Conservation (phyloP, 257 asterid species). For the Salvia splendens region DNA sequence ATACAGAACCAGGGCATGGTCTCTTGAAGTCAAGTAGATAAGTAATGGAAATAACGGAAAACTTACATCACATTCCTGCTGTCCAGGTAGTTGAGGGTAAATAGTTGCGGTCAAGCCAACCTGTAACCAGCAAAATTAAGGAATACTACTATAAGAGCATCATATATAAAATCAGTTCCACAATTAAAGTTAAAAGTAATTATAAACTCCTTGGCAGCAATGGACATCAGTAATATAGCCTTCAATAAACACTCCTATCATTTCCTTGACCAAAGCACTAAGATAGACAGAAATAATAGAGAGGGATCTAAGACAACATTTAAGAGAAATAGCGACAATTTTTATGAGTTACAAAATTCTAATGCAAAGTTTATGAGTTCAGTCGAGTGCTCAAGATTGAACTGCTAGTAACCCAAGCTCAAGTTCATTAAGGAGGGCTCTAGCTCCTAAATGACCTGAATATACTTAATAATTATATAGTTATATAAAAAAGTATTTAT, state of each 20-base stretch:
- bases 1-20: slow-evolving; percentile 13
- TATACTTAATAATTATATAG: too few species aligned
- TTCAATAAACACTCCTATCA: slow-evolving; percentile 19
- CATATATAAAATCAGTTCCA: not conserved
- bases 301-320: not conserved
- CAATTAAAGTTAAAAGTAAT: not conserved
- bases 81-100: slow-evolving; percentile 93
- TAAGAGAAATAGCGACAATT: too few species aligned
- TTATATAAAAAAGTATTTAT: too few species aligned
- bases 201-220: slow-evolving; percentile 3
- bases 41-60: slow-evolving; percentile 20
- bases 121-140: slow-evolving; percentile 55
- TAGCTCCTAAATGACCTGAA: not conserved
- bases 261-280: slow-evolving; percentile 22
- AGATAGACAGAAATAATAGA: slow-evolving; percentile 7
- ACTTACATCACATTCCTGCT: slow-evolving; percentile 86
- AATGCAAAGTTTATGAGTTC: too few species aligned
- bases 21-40: not conserved
- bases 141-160: not conserved
- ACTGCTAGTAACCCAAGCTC: not conserved
- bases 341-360: too few species aligned
- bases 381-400: not conserved
- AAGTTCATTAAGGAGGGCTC: not conserved
- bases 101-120: slow-evolving; percentile 60
- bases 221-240: not conserved